phyloP scores from a whole-genome alignment of 2,329 filamentous ascomycete genomes.

The Aspergillus pseudotamarii region DNA sequence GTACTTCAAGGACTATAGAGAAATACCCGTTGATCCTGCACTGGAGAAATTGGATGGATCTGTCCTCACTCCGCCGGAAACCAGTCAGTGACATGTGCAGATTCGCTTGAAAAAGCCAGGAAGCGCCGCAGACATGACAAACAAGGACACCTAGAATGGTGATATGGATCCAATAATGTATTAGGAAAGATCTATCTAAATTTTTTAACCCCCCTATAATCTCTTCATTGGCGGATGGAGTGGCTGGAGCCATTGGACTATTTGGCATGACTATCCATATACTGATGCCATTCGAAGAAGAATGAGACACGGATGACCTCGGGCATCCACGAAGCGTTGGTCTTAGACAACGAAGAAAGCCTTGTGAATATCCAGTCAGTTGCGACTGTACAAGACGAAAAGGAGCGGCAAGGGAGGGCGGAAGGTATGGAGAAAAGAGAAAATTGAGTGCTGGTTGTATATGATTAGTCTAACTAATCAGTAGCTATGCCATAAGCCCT shows the following conservation, averaged over 20 bases:
- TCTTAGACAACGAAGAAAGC: neutral
- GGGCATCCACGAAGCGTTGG: neutral
- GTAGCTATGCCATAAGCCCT: constrained; percentile 7
- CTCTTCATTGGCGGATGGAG: neutral
- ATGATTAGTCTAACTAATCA: neutral
- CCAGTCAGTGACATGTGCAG: neutral
- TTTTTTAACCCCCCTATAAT: neutral
- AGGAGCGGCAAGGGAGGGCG: neutral
- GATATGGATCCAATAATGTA: neutral
- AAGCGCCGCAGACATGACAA: neutral
- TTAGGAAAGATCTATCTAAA: neutral
- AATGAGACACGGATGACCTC: neutral
- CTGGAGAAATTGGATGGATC: constrained; percentile 31
- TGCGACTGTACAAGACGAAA: neutral
- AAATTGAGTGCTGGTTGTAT: neutral
- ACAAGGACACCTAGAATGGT: neutral
- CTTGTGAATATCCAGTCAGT: neutral
- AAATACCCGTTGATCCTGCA: constrained; percentile 49
- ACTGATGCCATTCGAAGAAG: neutral
- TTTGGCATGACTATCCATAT: neutral
- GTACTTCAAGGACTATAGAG: constrained; percentile 21
- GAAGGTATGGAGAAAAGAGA: neutral
- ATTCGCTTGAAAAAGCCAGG: neutral
- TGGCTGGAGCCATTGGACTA: neutral
- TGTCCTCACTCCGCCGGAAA: constrained; percentile 15